These are phyloP conservation scores for Suhomyces ambrosiae DNA, from an alignment of 1,139 yeast species.

Conservation along the genomic window DNA sequence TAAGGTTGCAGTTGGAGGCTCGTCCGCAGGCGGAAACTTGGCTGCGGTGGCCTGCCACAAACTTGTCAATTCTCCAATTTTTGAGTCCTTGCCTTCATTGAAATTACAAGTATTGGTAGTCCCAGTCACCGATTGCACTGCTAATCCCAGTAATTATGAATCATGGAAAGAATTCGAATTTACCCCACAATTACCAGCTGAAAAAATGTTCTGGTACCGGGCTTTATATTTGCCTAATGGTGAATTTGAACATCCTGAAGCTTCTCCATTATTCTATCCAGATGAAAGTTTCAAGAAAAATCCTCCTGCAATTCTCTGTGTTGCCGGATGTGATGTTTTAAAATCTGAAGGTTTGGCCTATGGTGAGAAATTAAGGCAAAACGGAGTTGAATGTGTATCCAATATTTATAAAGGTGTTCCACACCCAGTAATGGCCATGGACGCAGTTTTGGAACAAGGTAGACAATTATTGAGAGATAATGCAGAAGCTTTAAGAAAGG, in stretches of 20 bases:
- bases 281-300: constrained; percentile 40
- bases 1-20: constrained; percentile 48
- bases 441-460: constrained; percentile 43
- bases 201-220: constrained; percentile 53
- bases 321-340: constrained; percentile 50
- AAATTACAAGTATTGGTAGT: constrained; percentile 47
- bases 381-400: constrained; percentile 39
- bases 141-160: constrained; percentile 36
- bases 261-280: constrained; percentile 47
- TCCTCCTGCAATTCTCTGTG: constrained; percentile 48
- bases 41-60: constrained; percentile 46
- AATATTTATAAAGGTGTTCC: constrained; percentile 47
- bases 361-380: constrained; percentile 38
- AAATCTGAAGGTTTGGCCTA: constrained; percentile 48
- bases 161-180: constrained; percentile 46
- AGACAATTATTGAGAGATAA: constrained; percentile 35
- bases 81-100: constrained; percentile 36
- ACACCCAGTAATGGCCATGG: constrained; percentile 54
- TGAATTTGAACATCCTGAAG: constrained; percentile 39
- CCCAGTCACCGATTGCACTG: constrained; percentile 53
- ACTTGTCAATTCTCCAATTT: constrained; percentile 28
- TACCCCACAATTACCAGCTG: constrained; percentile 51
- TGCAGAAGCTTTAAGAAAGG: constrained; percentile 29
- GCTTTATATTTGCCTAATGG: constrained; percentile 44
- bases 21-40: constrained; percentile 53